Percentiles rank a stretch among this genome's conserved stretches.
Conservation (phyloP, 257 asterid species). For the Nicotiana noctiflora region DNA sequence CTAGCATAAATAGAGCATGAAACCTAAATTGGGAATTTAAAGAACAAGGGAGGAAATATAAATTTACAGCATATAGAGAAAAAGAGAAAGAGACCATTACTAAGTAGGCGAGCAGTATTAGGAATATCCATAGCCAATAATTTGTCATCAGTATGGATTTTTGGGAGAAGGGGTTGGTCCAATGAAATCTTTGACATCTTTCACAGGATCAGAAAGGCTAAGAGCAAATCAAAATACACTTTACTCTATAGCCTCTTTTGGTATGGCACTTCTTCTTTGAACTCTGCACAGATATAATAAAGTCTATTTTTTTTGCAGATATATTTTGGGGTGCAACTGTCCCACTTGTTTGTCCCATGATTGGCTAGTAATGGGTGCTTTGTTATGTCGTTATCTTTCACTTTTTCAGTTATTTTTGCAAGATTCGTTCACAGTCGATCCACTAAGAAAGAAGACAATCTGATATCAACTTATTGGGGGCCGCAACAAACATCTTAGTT, state of each 20-base stretch:
- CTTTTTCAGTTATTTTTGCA: not conserved
- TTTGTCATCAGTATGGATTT: not conserved
- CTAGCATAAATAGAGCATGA: not conserved
- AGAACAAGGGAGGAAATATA: not conserved
- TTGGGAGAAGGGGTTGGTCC: not conserved
- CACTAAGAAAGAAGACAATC: too few relatives aligned
- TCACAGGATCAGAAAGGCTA: not conserved
- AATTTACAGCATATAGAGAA: not conserved
- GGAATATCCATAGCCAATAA: conserved; percentile 36
- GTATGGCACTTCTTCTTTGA: not conserved
- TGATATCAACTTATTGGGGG: too few relatives aligned
- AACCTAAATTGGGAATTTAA: too few relatives aligned
- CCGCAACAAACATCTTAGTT: too few relatives aligned
- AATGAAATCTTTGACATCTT: not conserved
- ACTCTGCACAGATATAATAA: not conserved
- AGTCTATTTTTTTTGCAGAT: not conserved
- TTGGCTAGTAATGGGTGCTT: not conserved
- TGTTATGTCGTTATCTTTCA: not conserved
- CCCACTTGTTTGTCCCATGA: not conserved
- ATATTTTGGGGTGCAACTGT: not conserved
- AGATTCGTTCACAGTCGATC: too few relatives aligned
- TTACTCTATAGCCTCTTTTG: not conserved
- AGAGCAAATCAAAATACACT: not conserved
- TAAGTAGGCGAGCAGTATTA: conserved; percentile 76
- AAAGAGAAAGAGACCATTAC: conserved; percentile 48